Conservation (phyloP, 78 protist species). For the Planoprotostelium fungivorum region DNA sequence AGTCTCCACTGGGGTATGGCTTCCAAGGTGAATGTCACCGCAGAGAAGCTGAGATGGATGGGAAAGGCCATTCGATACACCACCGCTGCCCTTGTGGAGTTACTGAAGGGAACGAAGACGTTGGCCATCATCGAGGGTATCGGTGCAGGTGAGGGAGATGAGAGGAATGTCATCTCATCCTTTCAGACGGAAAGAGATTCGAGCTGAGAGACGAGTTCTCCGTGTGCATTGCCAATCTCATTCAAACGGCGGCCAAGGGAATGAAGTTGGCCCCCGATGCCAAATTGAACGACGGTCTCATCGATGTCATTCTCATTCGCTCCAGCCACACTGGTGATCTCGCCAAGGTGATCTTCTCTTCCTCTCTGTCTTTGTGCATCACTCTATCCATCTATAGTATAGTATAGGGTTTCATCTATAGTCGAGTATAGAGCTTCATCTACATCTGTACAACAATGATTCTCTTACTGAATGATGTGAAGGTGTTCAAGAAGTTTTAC, state of each 20-base stretch:
- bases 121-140: constrained; percentile 60
- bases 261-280: constrained; percentile 71
- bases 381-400: too few species aligned
- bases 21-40: constrained; percentile 49
- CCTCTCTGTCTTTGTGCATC: background rate
- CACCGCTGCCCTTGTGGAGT: constrained; percentile 47
- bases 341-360: background rate
- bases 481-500: constrained; percentile 41
- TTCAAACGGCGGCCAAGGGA: constrained; percentile 64
- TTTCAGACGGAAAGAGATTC: background rate
- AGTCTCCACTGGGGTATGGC: constrained; percentile 61
- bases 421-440: too few species aligned
- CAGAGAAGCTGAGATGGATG: constrained; percentile 69
- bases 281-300: constrained; percentile 53
- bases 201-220: constrained; percentile 50
- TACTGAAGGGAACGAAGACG: constrained; percentile 50
- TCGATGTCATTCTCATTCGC: constrained; percentile 46
- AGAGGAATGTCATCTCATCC: background rate
- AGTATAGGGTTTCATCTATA: too few species aligned
- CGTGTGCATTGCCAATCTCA: constrained; percentile 49
- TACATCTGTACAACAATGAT: too few species aligned
- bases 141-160: constrained; percentile 11
- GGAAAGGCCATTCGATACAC: constrained; percentile 63
- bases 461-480: too few species aligned
- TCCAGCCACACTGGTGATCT: constrained; percentile 45